Conservation (phyloP, 768 basidiomycete species). For the Trametes villosa region DNA sequence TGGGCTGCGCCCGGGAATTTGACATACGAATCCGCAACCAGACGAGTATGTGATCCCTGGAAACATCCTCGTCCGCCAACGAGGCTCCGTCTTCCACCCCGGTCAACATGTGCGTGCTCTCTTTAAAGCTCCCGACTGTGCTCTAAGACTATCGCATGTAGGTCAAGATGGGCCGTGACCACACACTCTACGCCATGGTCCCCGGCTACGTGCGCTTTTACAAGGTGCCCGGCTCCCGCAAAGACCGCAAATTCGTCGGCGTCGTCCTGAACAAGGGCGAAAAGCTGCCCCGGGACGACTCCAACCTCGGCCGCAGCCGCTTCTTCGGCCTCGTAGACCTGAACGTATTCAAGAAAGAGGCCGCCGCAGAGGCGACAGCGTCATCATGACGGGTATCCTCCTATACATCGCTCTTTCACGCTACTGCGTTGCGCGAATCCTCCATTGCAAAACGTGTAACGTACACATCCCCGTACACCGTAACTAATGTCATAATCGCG, state of each 20-base stretch:
- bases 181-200: conserved; percentile 88
- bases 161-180: conserved; percentile 93
- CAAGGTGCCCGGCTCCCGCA: conserved; percentile 74
- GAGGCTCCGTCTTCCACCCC: conserved; percentile 91
- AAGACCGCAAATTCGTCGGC: conserved; percentile 81
- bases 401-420: background rate
- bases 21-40: conserved; percentile 34
- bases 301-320: conserved; percentile 75
- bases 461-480: conserved; percentile 7
- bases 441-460: conserved; percentile 4
- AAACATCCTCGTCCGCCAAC: conserved; percentile 94
- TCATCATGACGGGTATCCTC: conserved; percentile 8
- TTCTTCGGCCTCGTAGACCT: conserved; percentile 80
- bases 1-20: background rate
- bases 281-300: conserved; percentile 82
- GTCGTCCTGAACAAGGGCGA: conserved; percentile 84
- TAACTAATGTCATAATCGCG: conserved; percentile 10
- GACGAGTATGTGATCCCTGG: conserved; percentile 93
- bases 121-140: background rate
- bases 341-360: conserved; percentile 38
- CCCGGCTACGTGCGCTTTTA: conserved; percentile 97
- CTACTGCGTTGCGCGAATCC: background rate
- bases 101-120: conserved; percentile 80
- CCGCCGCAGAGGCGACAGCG: conserved; percentile 13
- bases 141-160: conserved; percentile 34